Conservation (phyloP, 2,329 filamentous ascomycete genomes). For the Diaporthe australafricana region DNA sequence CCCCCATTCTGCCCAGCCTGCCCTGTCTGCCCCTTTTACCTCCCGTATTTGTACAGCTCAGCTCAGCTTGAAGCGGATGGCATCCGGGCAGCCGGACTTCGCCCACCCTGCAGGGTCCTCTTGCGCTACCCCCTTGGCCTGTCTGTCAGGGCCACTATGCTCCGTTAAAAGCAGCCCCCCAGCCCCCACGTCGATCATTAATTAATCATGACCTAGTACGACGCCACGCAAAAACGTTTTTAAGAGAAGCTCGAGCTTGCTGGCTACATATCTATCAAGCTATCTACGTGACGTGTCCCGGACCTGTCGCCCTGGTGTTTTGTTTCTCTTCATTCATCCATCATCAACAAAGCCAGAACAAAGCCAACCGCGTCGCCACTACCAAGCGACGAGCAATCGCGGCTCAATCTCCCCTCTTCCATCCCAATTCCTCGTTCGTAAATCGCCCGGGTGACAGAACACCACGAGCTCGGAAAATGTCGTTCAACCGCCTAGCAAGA, state of each 20-base stretch:
- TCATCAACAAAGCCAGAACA: not conserved
- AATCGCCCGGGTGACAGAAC: not conserved
- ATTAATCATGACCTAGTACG: slow-evolving; percentile 27
- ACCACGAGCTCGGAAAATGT: not conserved
- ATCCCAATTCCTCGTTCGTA: not conserved
- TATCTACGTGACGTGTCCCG: not conserved
- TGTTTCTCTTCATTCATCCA: not conserved
- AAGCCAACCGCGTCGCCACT: not conserved
- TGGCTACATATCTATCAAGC: not conserved
- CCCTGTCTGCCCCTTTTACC: not conserved
- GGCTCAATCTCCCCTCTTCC: not conserved
- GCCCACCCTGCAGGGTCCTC: not conserved
- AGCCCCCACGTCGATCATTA: slow-evolving; percentile 25
- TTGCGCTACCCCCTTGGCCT: not conserved
- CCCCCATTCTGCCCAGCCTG: not conserved
- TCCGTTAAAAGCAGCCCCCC: slow-evolving; percentile 24
- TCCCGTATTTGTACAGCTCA: not conserved
- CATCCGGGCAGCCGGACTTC: slow-evolving; percentile 11
- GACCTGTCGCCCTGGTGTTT: not conserved
- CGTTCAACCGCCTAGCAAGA: slow-evolving; percentile 19
- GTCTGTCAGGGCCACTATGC: slow-evolving; percentile 22
- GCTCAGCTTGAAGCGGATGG: slow-evolving; percentile 13
- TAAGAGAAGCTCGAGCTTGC: slow-evolving; percentile 17
- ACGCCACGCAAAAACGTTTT: slow-evolving; percentile 27
- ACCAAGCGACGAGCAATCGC: slow-evolving; percentile 11